Conservation (phyloP, 306 rosid species). For the Myrica gale region DNA sequence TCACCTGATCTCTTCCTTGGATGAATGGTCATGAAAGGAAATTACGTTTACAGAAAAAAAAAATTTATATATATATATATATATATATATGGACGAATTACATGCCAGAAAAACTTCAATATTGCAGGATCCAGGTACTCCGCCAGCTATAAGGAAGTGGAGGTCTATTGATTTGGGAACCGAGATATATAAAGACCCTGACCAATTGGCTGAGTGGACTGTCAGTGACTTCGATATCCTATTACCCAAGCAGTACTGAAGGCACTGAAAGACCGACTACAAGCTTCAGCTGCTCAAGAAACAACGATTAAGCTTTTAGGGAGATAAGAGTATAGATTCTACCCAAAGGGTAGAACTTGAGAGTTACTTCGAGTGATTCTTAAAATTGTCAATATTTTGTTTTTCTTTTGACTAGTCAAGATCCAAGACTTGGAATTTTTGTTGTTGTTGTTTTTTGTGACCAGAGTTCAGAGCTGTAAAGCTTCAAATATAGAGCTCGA, state of each 20-base stretch:
- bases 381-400: neutral
- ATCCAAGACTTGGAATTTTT: neutral
- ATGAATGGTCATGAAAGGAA: too few relatives aligned
- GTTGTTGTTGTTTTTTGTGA: too few relatives aligned
- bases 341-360: constrained; percentile 8
- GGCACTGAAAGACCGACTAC: neutral
- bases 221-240: constrained; percentile 39
- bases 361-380: neutral
- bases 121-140: constrained; percentile 43
- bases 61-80: too few relatives aligned
- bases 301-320: neutral
- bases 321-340: neutral
- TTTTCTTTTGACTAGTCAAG: neutral
- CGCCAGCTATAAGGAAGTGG: constrained; percentile 42
- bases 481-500: neutral
- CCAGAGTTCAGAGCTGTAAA: neutral
- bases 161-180: constrained; percentile 42
- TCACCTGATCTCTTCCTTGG: too few relatives aligned
- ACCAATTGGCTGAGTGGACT: constrained; percentile 45
- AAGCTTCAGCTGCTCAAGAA: neutral
- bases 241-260: constrained; percentile 12
- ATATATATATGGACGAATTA: too few relatives aligned
- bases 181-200: constrained; percentile 40
- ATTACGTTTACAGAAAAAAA: neutral
- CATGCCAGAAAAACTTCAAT: neutral